Percentiles rank a stretch among this genome's conserved stretches.
These are phyloP conservation scores for Podospora conica DNA, from an alignment of 495 filamentous ascomycete species.

Conservation along the genomic window DNA sequence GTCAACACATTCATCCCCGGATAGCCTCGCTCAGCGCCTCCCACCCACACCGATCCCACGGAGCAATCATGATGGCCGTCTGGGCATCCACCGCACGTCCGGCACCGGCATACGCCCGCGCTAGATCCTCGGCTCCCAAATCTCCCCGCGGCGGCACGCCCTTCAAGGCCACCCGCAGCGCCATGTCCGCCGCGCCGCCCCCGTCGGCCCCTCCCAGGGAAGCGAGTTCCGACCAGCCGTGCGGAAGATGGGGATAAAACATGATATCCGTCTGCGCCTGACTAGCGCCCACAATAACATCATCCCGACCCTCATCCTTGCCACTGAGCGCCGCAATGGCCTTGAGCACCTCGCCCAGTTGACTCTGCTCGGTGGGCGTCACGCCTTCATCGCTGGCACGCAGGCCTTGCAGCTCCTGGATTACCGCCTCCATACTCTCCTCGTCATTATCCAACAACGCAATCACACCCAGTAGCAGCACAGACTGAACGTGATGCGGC, in stretches of 20 bases:
- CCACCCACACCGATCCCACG: slow-evolving; percentile 70
- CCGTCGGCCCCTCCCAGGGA: slow-evolving; percentile 37
- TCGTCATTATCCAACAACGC: slow-evolving; percentile 71
- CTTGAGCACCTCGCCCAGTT: slow-evolving; percentile 42
- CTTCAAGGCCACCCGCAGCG: slow-evolving; percentile 67
- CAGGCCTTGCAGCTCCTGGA: slow-evolving; percentile 65
- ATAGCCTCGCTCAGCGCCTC: slow-evolving; percentile 31
- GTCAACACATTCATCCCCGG: not conserved
- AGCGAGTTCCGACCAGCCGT: slow-evolving; percentile 71
- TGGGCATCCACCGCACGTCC: slow-evolving; percentile 66
- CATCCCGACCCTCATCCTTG: slow-evolving; percentile 29
- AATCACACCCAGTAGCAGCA: slow-evolving; percentile 74
- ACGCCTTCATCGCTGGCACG: slow-evolving; percentile 52
- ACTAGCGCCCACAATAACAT: slow-evolving; percentile 8
- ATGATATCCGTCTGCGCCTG: slow-evolving; percentile 68
- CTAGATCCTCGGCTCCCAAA: slow-evolving; percentile 61
- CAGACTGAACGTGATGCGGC: slow-evolving; percentile 67
- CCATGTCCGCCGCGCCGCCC: slow-evolving; percentile 67
- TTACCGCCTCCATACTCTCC: slow-evolving; percentile 73
- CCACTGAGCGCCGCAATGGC: slow-evolving; percentile 36
- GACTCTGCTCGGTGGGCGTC: slow-evolving; percentile 38
- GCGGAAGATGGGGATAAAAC: slow-evolving; percentile 64
- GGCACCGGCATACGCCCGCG: slow-evolving; percentile 70
- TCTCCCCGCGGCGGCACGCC: slow-evolving; percentile 63
- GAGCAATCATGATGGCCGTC: slow-evolving; percentile 70